These are phyloP conservation scores for Cicer arietinum DNA, from an alignment of 306 rosid species.

Conservation along the genomic window DNA sequence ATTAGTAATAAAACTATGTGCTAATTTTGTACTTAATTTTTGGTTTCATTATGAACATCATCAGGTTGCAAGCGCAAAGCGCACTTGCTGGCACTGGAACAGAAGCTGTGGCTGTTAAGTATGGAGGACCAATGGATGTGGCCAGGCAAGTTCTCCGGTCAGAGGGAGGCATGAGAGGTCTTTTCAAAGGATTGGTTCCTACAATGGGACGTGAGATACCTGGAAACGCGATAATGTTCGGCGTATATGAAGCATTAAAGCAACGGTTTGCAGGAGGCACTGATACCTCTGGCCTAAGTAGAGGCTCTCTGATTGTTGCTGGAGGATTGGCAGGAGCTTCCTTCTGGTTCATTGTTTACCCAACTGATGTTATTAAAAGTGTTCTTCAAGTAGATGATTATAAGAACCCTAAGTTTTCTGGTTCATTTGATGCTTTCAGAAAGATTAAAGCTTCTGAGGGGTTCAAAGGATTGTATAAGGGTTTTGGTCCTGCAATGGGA, in stretches of 20 bases:
- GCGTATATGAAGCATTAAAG: constrained; percentile 82
- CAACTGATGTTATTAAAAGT: constrained; percentile 94
- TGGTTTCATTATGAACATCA: constrained; percentile 38
- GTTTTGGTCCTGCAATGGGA: constrained; percentile 97
- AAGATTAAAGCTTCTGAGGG: constrained; percentile 81
- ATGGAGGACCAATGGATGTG: constrained; percentile 97
- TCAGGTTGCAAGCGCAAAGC: constrained; percentile 95
- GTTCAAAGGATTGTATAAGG: constrained; percentile 80
- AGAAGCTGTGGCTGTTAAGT: constrained; percentile 66
- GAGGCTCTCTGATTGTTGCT: constrained; percentile 82
- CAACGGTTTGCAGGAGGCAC: constrained; percentile 78
- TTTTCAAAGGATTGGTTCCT: constrained; percentile 89
- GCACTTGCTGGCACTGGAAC: constrained; percentile 68
- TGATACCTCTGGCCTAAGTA: constrained; percentile 77
- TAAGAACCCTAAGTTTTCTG: constrained; percentile 80
- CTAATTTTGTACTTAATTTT: not conserved
- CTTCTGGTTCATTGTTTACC: constrained; percentile 77
- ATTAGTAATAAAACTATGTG: not conserved
- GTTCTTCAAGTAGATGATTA: constrained; percentile 89
- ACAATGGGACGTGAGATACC: constrained; percentile 93
- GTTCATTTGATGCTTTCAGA: constrained; percentile 79
- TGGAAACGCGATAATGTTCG: constrained; percentile 92
- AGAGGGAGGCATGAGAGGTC: constrained; percentile 85
- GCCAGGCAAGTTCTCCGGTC: constrained; percentile 80
- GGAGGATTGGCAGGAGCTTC: constrained; percentile 95